Evolutionary conservation across 192 early-diverging fungal species (phyloP).

Genomic region (Radiomyces spectabilis): DNA sequence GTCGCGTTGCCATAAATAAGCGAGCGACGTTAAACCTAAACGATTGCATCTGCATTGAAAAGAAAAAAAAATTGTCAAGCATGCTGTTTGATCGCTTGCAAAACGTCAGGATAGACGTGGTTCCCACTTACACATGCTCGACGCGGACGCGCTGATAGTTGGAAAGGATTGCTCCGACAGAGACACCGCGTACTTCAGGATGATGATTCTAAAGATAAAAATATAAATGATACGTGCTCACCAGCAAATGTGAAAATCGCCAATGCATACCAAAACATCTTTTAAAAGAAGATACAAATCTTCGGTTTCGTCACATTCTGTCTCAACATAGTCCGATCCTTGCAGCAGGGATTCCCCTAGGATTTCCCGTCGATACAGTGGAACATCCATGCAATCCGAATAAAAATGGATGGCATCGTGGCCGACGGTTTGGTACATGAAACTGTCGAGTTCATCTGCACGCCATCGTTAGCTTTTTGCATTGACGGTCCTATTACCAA

Average conservation of each 20-base stretch:
- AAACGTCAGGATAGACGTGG: not conserved
- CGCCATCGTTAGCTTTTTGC: not conserved
- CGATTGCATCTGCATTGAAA: constrained; percentile 60
- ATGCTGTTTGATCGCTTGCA: not conserved
- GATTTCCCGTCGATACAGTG: constrained; percentile 75
- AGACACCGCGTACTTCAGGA: constrained; percentile 80
- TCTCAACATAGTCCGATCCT: constrained; percentile 57
- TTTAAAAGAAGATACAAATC: constrained; percentile 75
- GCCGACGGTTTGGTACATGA: constrained; percentile 97
- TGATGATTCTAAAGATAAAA: constrained; percentile 36
- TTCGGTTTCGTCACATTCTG: constrained; percentile 86
- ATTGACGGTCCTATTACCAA: not conserved
- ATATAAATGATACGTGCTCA: not conserved
- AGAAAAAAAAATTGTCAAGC: not conserved
- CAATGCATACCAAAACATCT: constrained; percentile 50
- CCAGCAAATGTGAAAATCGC: not conserved
- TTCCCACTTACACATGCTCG: constrained; percentile 72
- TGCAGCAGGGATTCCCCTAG: constrained; percentile 58
- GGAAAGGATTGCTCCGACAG: constrained; percentile 93
- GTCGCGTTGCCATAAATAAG: constrained; percentile 87
- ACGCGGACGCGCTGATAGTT: constrained; percentile 97
- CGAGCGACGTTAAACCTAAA: constrained; percentile 73
- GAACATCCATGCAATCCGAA: constrained; percentile 78
- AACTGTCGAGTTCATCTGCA: constrained; percentile 86
- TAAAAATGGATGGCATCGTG: constrained; percentile 82